Percentiles rank a stretch among this genome's conserved stretches.
Evolutionary conservation across 495 filamentous ascomycete genomes (phyloP).

Genomic region (Acidiella bohemica): DNA sequence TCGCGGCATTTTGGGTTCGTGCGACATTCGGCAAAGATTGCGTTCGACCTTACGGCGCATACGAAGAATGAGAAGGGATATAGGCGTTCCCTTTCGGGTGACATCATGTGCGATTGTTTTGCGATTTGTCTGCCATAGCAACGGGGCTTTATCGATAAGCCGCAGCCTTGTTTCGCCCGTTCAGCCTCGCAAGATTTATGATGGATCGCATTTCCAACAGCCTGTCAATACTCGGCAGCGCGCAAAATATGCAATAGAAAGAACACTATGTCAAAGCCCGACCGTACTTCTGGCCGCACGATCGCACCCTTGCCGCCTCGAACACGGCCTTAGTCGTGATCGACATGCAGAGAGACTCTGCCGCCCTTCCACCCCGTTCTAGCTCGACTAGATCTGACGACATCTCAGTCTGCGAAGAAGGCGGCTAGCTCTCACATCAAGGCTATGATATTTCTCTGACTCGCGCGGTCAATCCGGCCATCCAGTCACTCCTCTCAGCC

Average conservation of each 20-base stretch:
- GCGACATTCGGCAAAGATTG: no score
- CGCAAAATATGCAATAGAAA: constrained; percentile 21
- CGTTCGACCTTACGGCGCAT: no score
- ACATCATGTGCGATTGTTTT: no score
- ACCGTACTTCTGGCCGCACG: constrained; percentile 53
- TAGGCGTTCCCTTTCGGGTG: no score
- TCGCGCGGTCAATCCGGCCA: constrained; percentile 41
- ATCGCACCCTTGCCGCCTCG: constrained; percentile 39
- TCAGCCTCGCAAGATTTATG: no score
- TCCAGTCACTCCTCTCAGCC: constrained; percentile 17
- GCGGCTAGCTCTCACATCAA: constrained; percentile 47
- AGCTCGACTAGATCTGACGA: neutral
- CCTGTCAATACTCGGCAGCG: constrained; percentile 26
- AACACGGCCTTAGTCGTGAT: constrained; percentile 56
- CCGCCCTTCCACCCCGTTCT: neutral
- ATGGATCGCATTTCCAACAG: no score
- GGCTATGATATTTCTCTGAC: constrained; percentile 43
- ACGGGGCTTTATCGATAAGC: no score
- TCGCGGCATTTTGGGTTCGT: no score
- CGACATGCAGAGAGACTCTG: constrained; percentile 63
- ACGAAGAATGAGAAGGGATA: no score
- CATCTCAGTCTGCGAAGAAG: constrained; percentile 40
- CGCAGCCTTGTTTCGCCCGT: no score
- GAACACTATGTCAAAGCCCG: constrained; percentile 13
- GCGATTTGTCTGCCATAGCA: no score